These are phyloP conservation scores for Cladophialophora immunda DNA, from an alignment of 2,329 filamentous ascomycete genomes.

Conservation along the genomic window DNA sequence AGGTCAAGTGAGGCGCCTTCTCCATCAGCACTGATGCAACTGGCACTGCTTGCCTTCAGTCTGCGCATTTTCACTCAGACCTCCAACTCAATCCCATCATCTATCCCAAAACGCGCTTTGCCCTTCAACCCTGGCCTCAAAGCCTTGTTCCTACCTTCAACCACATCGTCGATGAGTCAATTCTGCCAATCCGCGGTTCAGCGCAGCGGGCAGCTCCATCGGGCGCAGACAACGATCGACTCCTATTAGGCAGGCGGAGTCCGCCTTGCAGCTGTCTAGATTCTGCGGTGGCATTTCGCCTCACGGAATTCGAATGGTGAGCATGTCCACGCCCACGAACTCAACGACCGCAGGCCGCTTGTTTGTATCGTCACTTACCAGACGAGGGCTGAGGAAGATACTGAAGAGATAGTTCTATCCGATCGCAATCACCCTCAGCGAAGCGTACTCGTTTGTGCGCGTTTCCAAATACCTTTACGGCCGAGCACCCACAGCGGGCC, in stretches of 20 bases:
- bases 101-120: background rate
- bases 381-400: background rate
- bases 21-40: background rate
- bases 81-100: background rate
- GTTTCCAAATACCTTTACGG: slow-evolving; percentile 2
- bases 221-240: no score
- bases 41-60: background rate
- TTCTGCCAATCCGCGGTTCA: no score
- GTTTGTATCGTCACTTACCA: background rate
- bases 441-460: background rate
- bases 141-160: no score
- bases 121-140: no score
- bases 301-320: no score
- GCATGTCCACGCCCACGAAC: background rate
- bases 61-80: background rate
- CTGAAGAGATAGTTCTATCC: background rate
- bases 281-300: no score
- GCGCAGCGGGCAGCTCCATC: no score
- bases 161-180: no score
- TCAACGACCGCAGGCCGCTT: background rate
- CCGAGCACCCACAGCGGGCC: background rate
- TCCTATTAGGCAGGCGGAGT: no score
- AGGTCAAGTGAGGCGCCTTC: background rate
- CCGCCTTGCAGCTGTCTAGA: no score
- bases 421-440: background rate